A percentile compares a stretch with the other conserved stretches of the same genome.
Evolutionary conservation across 2,329 filamentous ascomycete genomes (phyloP).

Genomic region (Pseudogymnoascus sp.): DNA sequence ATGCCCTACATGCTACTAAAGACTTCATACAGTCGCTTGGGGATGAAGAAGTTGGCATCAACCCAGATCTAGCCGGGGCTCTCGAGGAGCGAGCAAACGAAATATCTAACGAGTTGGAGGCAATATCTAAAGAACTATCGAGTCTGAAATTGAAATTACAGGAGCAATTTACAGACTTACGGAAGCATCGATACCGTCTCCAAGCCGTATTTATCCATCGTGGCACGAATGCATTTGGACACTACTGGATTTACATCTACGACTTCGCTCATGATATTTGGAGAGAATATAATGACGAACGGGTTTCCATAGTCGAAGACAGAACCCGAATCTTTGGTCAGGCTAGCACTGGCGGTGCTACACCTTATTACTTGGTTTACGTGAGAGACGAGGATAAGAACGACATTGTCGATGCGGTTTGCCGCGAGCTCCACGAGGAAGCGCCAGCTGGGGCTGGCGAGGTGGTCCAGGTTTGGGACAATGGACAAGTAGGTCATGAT

Average conservation of each 20-base stretch:
- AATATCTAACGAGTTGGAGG: conserved; percentile 39
- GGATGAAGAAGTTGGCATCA: conserved; percentile 35
- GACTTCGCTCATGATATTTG: conserved; percentile 77
- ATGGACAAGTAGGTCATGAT: conserved; percentile 4
- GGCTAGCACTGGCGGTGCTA: conserved; percentile 57
- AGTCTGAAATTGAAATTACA: conserved; percentile 31
- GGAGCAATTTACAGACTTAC: conserved; percentile 54
- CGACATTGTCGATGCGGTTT: conserved; percentile 50
- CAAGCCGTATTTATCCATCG: conserved; percentile 92
- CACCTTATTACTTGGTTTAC: conserved; percentile 78
- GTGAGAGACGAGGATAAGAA: conserved; percentile 61
- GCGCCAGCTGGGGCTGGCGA: background rate
- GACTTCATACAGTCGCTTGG: conserved; percentile 38
- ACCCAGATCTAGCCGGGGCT: conserved; percentile 32
- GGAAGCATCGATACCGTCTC: conserved; percentile 66
- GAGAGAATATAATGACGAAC: conserved; percentile 90
- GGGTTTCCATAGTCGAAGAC: conserved; percentile 61
- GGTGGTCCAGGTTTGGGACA: background rate
- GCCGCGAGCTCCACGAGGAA: conserved; percentile 31
- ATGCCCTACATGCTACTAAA: conserved; percentile 27
- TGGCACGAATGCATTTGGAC: conserved; percentile 63
- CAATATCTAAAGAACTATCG: conserved; percentile 39
- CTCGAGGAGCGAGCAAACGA: conserved; percentile 39
- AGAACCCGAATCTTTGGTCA: conserved; percentile 59
- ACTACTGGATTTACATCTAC: conserved; percentile 95